A percentile compares a stretch with the other conserved stretches of the same genome.
Evolutionary conservation across 805 yeast species (phyloP).

Genomic region (Yarrowia sp.): DNA sequence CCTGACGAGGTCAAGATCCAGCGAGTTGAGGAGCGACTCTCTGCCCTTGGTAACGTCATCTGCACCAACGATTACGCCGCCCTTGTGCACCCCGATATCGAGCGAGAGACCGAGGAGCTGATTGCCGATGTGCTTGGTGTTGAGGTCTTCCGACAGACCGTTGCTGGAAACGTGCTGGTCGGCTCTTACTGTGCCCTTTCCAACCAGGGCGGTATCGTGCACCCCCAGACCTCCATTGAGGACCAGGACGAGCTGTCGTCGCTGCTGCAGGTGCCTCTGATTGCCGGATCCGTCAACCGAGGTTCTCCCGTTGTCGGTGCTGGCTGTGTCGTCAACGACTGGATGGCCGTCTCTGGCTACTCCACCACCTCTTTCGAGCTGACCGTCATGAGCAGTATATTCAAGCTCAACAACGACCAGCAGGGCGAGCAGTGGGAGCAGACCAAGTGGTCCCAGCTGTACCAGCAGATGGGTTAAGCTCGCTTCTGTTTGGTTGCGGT

Average conservation of each 20-base stretch:
- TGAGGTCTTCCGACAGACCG: constrained; percentile 98
- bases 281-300: constrained; percentile 97
- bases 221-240: constrained; percentile 94
- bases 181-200: constrained; percentile 94
- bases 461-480: constrained; percentile 27
- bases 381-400: constrained; percentile 93
- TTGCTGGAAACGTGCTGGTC: constrained; percentile 95
- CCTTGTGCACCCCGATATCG: constrained; percentile 97
- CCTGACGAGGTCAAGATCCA: constrained; percentile 96
- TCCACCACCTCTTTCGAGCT: constrained; percentile 99
- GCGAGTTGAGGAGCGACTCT: constrained; percentile 94
- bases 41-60: constrained; percentile 96
- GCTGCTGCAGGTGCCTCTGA: constrained; percentile 92
- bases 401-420: constrained; percentile 46
- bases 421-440: constrained; percentile 30
- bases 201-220: constrained; percentile 97
- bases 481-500: too few species aligned
- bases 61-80: constrained; percentile 99
- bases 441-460: constrained; percentile 26
- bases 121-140: constrained; percentile 98
- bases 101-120: constrained; percentile 97
- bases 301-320: constrained; percentile 98
- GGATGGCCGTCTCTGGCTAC: constrained; percentile 94
- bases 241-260: constrained; percentile 98
- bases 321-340: constrained; percentile 97